Evolutionary conservation across 805 yeast genomes (phyloP).

Genomic region (Saccharomycopsis fodiens): DNA sequence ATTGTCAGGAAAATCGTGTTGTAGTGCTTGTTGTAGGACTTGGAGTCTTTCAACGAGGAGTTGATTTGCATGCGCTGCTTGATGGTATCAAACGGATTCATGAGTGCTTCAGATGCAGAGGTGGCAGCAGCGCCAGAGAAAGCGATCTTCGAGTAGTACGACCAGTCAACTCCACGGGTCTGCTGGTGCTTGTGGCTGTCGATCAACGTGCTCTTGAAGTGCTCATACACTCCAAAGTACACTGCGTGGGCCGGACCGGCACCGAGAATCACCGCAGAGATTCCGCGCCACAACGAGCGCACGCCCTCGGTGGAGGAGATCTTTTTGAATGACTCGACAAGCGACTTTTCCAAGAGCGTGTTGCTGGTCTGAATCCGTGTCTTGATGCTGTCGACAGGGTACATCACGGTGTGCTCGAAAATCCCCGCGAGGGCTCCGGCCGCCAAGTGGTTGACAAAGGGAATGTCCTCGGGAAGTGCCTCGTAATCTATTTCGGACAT

Average conservation of each 20-base stretch:
- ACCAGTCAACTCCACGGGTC: background rate
- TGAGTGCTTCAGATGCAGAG: slow-evolving; percentile 81
- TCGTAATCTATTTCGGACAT: slow-evolving; percentile 56
- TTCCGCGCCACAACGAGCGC: slow-evolving; percentile 85
- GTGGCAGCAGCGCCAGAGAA: slow-evolving; percentile 92
- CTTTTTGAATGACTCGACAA: slow-evolving; percentile 40
- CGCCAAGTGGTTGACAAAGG: slow-evolving; percentile 67
- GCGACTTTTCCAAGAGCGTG: slow-evolving; percentile 18
- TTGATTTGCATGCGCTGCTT: slow-evolving; percentile 88
- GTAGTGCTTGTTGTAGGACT: slow-evolving; percentile 23
- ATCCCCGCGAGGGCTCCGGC: slow-evolving; percentile 99
- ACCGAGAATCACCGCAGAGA: slow-evolving; percentile 83
- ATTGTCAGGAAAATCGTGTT: slow-evolving; percentile 32
- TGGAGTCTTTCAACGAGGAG: slow-evolving; percentile 23
- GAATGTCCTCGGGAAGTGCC: slow-evolving; percentile 80
- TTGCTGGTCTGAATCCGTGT: slow-evolving; percentile 75
- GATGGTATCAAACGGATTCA: slow-evolving; percentile 95
- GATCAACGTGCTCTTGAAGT: slow-evolving; percentile 38
- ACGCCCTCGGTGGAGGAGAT: slow-evolving; percentile 86
- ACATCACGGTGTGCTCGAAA: slow-evolving; percentile 97
- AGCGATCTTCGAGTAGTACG: slow-evolving; percentile 31
- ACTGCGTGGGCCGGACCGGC: slow-evolving; percentile 99
- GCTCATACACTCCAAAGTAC: slow-evolving; percentile 86
- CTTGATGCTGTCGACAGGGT: slow-evolving; percentile 89
- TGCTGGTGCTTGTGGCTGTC: slow-evolving; percentile 50